Evolutionary conservation across 441 rosid genomes (phyloP).

Genomic region (Gossypium gossypioides): DNA sequence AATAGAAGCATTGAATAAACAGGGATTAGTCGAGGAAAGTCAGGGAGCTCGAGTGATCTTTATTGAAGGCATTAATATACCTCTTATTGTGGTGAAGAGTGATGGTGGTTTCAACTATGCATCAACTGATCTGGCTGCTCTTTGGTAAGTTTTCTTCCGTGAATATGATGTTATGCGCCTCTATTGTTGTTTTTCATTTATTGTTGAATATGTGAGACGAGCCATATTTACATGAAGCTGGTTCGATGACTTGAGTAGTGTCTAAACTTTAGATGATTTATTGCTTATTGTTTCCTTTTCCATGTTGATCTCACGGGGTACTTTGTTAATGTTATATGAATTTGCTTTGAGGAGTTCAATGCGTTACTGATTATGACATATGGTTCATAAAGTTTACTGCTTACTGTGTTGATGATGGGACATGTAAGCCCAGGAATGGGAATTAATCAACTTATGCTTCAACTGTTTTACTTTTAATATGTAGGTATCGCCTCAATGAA

Average conservation of each 20-base stretch:
- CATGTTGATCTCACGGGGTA: background rate
- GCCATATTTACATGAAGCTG: background rate
- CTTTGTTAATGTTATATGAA: background rate
- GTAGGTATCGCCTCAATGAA: conserved; percentile 83
- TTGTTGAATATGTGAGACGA: background rate
- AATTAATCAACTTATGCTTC: background rate
- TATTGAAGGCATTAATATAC: conserved; percentile 61
- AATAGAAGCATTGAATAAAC: conserved; percentile 38
- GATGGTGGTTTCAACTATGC: conserved; percentile 94
- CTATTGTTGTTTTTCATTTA: background rate
- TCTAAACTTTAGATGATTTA: background rate
- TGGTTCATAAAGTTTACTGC: background rate
- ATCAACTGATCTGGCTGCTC: conserved; percentile 82
- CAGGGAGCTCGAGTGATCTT: conserved; percentile 83
- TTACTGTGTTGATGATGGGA: background rate
- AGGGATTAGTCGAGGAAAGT: conserved; percentile 75
- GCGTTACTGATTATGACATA: background rate
- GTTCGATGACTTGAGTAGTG: background rate
- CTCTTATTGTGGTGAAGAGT: conserved; percentile 87
- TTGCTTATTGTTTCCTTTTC: background rate
- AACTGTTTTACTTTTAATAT: conserved; percentile 15
- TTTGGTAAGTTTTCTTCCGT: conserved; percentile 46
- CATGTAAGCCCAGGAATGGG: background rate
- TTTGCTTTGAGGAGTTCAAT: background rate
- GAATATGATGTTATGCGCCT: background rate